phyloP scores from a whole-genome alignment of 805 yeast genomes.

The Hanseniaspora singularis region DNA sequence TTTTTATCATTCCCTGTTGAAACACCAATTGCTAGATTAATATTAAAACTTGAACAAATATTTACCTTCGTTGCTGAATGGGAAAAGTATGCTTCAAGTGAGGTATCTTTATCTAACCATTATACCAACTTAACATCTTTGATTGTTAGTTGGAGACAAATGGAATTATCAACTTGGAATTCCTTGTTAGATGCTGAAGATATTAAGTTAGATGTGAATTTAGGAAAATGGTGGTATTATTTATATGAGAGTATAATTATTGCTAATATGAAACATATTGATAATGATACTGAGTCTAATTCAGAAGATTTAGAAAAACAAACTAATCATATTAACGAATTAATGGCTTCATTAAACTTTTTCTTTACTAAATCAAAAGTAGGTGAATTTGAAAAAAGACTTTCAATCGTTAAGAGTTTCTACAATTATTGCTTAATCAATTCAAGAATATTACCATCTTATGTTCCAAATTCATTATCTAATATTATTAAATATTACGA shows the following conservation, averaged over 20 bases:
- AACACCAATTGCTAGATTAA: slow-evolving; percentile 63
- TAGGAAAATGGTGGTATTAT: slow-evolving; percentile 87
- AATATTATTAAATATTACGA: slow-evolving; percentile 46
- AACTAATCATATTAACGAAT: too few species aligned
- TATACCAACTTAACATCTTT: slow-evolving; percentile 49
- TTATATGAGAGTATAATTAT: slow-evolving; percentile 68
- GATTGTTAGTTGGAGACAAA: slow-evolving; percentile 80
- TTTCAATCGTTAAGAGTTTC: slow-evolving; percentile 55
- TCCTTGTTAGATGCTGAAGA: slow-evolving; percentile 59
- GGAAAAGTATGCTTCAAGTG: slow-evolving; percentile 80
- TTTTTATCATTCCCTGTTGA: slow-evolving; percentile 47
- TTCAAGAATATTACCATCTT: slow-evolving; percentile 38
- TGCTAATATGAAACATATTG: slow-evolving; percentile 30
- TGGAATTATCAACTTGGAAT: slow-evolving; percentile 81
- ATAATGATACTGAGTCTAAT: slow-evolving; percentile 9
- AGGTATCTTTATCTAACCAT: slow-evolving; percentile 49
- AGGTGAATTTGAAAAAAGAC: slow-evolving; percentile 59
- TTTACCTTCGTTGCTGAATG: slow-evolving; percentile 77
- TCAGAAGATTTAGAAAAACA: too few species aligned
- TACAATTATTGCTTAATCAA: slow-evolving; percentile 32
- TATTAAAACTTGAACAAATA: slow-evolving; percentile 77
- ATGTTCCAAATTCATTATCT: slow-evolving; percentile 23
- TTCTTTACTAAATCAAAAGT: slow-evolving; percentile 63
- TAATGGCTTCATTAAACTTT: slow-evolving; percentile 52
- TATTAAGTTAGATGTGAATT: slow-evolving; percentile 32